A percentile compares a stretch with the other conserved stretches of the same genome.
phyloP scores from a whole-genome alignment of 1,284 basidiomycete species.

The Cystobasidium pallidum region DNA sequence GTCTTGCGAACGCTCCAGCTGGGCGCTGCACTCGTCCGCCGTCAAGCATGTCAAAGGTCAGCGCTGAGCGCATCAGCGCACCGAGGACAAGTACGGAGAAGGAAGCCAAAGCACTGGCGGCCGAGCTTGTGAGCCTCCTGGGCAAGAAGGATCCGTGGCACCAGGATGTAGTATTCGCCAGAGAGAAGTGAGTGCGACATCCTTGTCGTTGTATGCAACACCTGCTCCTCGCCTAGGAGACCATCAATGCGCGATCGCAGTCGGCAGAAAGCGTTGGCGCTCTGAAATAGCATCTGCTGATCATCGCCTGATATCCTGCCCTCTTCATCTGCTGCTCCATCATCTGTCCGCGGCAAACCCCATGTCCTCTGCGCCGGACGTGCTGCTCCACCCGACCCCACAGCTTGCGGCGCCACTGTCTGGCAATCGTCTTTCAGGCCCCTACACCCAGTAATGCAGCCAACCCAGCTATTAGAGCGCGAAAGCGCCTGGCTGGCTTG shows the following conservation, averaged over 20 bases:
- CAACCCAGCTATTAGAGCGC: conserved; percentile 29
- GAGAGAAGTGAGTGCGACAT: conserved; percentile 69
- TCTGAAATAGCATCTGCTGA: neutral
- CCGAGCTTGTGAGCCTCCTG: conserved; percentile 62
- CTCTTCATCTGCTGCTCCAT: neutral
- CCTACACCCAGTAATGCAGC: conserved; percentile 64
- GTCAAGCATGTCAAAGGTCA: conserved; percentile 26
- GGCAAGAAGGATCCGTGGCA: conserved; percentile 75
- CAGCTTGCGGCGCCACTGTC: conserved; percentile 41
- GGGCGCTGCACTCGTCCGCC: neutral
- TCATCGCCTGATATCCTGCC: neutral
- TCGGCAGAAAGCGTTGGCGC: neutral
- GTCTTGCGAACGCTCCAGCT: conserved; percentile 2
- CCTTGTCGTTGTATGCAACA: neutral
- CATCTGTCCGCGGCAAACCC: neutral
- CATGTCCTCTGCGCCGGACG: neutral
- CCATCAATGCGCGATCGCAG: conserved; percentile 3
- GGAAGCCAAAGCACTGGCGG: conserved; percentile 53
- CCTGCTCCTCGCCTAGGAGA: too few species aligned
- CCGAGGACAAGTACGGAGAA: conserved; percentile 46
- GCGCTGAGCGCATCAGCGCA: conserved; percentile 23
- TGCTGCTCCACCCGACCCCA: neutral
- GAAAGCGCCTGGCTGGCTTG: conserved; percentile 64
- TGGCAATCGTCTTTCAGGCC: conserved; percentile 55
- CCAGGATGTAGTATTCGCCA: conserved; percentile 77